Evolutionary conservation across 768 basidiomycete genomes (phyloP).

Genomic region (Lactifluus subvellereus): DNA sequence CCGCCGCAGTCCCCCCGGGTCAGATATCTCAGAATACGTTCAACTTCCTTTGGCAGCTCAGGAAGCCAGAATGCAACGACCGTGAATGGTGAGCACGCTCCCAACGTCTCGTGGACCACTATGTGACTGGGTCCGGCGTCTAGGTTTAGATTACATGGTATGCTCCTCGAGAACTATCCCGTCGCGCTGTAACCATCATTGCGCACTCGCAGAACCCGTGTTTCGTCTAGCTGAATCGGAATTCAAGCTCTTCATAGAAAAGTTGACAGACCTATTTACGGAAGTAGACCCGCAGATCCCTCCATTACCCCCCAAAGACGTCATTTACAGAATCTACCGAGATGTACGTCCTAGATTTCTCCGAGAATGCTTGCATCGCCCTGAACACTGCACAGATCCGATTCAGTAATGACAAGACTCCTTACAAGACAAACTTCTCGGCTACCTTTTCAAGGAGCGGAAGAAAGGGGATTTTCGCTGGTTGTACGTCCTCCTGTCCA

Average conservation of each 20-base stretch:
- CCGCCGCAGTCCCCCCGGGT: constrained; percentile 64
- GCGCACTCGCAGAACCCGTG: constrained; percentile 50
- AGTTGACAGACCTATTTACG: constrained; percentile 58
- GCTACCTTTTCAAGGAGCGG: constrained; percentile 87
- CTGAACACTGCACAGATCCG: constrained; percentile 48
- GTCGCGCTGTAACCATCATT: not conserved
- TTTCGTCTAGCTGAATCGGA: constrained; percentile 82
- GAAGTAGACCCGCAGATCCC: constrained; percentile 83
- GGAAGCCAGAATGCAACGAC: constrained; percentile 75
- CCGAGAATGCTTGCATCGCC: not conserved
- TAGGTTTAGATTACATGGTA: constrained; percentile 83
- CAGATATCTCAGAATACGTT: constrained; percentile 83
- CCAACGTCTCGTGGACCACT: no score
- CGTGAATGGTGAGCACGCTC: constrained; percentile 58
- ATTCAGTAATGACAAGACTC: constrained; percentile 93
- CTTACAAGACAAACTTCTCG: constrained; percentile 81
- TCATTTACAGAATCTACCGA: constrained; percentile 88
- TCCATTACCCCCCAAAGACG: constrained; percentile 82
- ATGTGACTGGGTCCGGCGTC: not conserved
- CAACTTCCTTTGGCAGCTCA: constrained; percentile 64
- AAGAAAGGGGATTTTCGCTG: constrained; percentile 83
- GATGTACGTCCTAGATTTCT: constrained; percentile 49
- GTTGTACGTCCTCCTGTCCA: constrained; percentile 47
- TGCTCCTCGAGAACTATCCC: not conserved
- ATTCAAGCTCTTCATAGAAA: constrained; percentile 79